Conservation (phyloP, 2,329 filamentous ascomycete species). For the Fusarium oligoseptatum region DNA sequence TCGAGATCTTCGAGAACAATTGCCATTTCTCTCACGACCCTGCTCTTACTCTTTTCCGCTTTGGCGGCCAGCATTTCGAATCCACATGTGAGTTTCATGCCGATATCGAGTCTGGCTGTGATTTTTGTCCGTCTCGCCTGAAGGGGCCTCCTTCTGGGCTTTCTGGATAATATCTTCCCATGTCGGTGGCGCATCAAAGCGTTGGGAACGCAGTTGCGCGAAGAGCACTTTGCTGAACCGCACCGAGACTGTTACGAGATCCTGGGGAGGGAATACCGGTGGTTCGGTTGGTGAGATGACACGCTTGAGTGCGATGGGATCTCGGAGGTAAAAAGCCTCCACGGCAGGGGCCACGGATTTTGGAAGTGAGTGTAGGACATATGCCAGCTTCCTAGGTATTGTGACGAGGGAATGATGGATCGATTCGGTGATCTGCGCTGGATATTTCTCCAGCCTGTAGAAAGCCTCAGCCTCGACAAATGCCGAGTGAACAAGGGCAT, state of each 20-base stretch:
- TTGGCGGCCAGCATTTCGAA: conserved; percentile 88
- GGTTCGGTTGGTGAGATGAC: conserved; percentile 68
- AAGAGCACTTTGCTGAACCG: conserved; percentile 91
- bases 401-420: conserved; percentile 81
- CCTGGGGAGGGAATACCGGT: conserved; percentile 78
- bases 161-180: conserved; percentile 57
- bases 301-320: conserved; percentile 80
- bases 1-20: conserved; percentile 82
- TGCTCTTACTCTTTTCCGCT: conserved; percentile 75
- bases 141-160: conserved; percentile 31
- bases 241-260: conserved; percentile 83
- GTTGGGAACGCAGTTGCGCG: conserved; percentile 89
- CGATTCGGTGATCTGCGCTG: conserved; percentile 77
- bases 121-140: conserved; percentile 30
- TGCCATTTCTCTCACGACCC: conserved; percentile 79
- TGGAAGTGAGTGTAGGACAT: conserved; percentile 81
- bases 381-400: conserved; percentile 85
- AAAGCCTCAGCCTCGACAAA: conserved; percentile 91
- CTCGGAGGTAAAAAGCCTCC: conserved; percentile 93
- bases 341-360: conserved; percentile 84
- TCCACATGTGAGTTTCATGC: conserved; percentile 91
- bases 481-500: conserved; percentile 76
- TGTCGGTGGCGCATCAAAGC: conserved; percentile 75
- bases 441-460: conserved; percentile 87
- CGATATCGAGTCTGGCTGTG: conserved; percentile 69